A percentile compares a stretch with the other conserved stretches of the same genome.
These are phyloP conservation scores for Metarhizium guizhouense DNA, from an alignment of 2,329 filamentous ascomycete genomes.

Conservation along the genomic window DNA sequence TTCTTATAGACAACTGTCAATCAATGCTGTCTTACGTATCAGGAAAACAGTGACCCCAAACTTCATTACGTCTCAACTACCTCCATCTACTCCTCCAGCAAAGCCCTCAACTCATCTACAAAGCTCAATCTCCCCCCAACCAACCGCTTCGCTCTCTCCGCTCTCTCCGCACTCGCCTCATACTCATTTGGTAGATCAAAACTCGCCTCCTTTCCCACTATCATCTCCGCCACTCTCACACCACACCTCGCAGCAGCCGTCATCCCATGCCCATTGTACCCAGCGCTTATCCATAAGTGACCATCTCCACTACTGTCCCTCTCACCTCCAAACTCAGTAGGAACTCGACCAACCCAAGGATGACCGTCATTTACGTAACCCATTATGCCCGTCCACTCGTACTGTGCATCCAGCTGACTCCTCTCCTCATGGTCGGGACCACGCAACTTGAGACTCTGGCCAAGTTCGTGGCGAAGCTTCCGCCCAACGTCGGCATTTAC, in stretches of 20 bases:
- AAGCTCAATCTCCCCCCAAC: slow-evolving; percentile 9
- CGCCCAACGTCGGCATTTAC: slow-evolving; percentile 46
- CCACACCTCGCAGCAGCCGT: slow-evolving; percentile 61
- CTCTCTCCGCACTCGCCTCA: slow-evolving; percentile 24
- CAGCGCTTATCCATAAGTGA: slow-evolving; percentile 50
- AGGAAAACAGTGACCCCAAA: neutral
- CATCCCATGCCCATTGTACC: slow-evolving; percentile 71
- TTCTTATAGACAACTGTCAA: neutral
- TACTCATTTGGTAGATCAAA: slow-evolving; percentile 37
- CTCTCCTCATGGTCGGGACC: slow-evolving; percentile 24
- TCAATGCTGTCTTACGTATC: neutral
- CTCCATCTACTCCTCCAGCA: neutral
- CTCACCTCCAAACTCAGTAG: slow-evolving; percentile 37
- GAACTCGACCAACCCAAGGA: slow-evolving; percentile 66
- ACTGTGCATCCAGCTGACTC: slow-evolving; percentile 39
- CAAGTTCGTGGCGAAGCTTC: slow-evolving; percentile 43
- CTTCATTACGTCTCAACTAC: neutral
- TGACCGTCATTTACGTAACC: slow-evolving; percentile 58
- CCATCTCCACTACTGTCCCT: slow-evolving; percentile 27
- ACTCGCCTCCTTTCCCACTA: slow-evolving; percentile 31
- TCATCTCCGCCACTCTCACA: slow-evolving; percentile 52
- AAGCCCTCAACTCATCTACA: slow-evolving; percentile 2
- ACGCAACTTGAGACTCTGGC: slow-evolving; percentile 32
- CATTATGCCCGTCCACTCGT: slow-evolving; percentile 77
- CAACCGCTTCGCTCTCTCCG: slow-evolving; percentile 11